These are phyloP conservation scores for Solanum chilense DNA, from an alignment of 257 asterid genomes.

Conservation along the genomic window DNA sequence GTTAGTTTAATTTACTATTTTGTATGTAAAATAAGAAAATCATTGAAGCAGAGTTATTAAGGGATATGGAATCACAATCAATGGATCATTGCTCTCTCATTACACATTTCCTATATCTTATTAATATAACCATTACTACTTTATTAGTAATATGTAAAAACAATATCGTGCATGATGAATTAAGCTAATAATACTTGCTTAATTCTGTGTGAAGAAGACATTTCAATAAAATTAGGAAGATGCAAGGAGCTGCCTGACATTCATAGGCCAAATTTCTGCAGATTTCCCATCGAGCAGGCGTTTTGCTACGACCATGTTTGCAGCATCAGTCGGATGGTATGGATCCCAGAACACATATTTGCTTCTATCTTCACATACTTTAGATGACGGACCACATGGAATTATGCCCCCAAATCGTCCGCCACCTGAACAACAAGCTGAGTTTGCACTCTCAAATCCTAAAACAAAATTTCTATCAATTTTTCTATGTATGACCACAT, in stretches of 20 bases:
- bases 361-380: conserved; percentile 47
- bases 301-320: conserved; percentile 38
- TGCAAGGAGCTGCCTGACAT: conserved; percentile 31
- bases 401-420: conserved; percentile 63
- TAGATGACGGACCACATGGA: conserved; percentile 61
- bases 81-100: neutral
- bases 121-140: neutral
- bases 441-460: conserved; percentile 52
- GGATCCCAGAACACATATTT: conserved; percentile 81
- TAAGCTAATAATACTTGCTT: neutral
- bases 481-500: neutral
- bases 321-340: conserved; percentile 65
- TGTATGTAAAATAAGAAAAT: neutral
- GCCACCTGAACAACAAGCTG: conserved; percentile 47
- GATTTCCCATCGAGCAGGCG: conserved; percentile 45
- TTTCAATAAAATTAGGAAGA: neutral
- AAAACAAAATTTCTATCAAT: neutral
- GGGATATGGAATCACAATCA: neutral
- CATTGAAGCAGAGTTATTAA: neutral
- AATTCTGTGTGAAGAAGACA: neutral
- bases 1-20: neutral
- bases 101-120: neutral
- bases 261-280: conserved; percentile 49
- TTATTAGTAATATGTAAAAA: too few species aligned
- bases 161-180: neutral